These are phyloP conservation scores for Agroathelia rolfsii DNA, from an alignment of 1,284 basidiomycete species.

Conservation along the genomic window DNA sequence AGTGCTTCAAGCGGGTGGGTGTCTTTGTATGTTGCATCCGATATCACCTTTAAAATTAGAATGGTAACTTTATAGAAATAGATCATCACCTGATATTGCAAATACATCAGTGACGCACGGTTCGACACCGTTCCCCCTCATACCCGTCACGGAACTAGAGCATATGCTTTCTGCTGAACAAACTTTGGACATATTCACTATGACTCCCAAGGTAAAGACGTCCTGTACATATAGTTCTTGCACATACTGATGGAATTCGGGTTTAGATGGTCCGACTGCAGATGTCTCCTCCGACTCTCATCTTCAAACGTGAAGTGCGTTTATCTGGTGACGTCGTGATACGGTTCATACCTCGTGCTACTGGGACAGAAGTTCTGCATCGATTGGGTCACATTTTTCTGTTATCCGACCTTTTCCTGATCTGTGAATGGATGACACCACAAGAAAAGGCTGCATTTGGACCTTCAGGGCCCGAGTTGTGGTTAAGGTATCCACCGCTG, in stretches of 20 bases:
- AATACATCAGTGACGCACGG: constrained; percentile 42
- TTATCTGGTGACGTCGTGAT: constrained; percentile 70
- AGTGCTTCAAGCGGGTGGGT: constrained; percentile 48
- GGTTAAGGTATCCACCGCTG: constrained; percentile 90
- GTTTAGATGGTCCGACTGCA: constrained; percentile 81
- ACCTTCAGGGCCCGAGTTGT: constrained; percentile 72
- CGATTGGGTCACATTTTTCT: constrained; percentile 79
- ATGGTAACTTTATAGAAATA: constrained; percentile 29
- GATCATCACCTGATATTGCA: constrained; percentile 50
- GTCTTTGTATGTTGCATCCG: constrained; percentile 3
- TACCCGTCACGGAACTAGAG: constrained; percentile 73
- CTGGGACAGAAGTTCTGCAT: constrained; percentile 66
- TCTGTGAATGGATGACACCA: constrained; percentile 75
- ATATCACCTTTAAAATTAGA: constrained; percentile 3
- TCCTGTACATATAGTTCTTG: constrained; percentile 8
- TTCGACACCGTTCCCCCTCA: constrained; percentile 39
- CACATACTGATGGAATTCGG: constrained; percentile 9
- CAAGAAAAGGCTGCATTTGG: constrained; percentile 45
- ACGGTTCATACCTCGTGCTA: constrained; percentile 70
- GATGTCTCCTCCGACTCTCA: constrained; percentile 74
- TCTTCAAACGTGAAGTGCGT: constrained; percentile 75
- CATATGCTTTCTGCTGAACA: constrained; percentile 67
- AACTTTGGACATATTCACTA: constrained; percentile 91
- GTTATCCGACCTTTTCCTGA: constrained; percentile 85
- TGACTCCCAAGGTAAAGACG: constrained; percentile 77